Percentiles rank a stretch among this genome's conserved stretches.
Evolutionary conservation across 352 stramenopile species (phyloP).

Genomic region (Pythium guiyangense): DNA sequence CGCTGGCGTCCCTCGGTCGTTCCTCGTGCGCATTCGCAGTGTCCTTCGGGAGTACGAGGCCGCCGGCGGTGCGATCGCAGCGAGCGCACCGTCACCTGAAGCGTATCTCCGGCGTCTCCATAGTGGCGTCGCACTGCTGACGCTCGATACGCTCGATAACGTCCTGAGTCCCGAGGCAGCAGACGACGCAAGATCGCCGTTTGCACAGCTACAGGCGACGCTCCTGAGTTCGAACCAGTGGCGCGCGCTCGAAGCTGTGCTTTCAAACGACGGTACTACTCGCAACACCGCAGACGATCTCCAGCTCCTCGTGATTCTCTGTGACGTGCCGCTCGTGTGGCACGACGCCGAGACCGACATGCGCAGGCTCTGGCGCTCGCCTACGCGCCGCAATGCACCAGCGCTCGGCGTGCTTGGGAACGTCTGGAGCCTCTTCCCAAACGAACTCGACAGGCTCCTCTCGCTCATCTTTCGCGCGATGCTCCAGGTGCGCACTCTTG

Average conservation of each 20-base stretch:
- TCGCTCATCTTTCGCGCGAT: constrained; percentile 32
- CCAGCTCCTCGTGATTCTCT: constrained; percentile 38
- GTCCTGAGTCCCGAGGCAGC: constrained; percentile 6
- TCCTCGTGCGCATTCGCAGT: constrained; percentile 21
- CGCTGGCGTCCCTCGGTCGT: constrained; percentile 22
- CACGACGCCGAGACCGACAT: constrained; percentile 10
- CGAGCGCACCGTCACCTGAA: constrained; percentile 13
- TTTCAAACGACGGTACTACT: background rate
- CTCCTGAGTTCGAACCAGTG: constrained; percentile 29
- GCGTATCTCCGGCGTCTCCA: constrained; percentile 24
- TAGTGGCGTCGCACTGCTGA: constrained; percentile 20
- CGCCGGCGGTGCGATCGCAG: constrained; percentile 17
- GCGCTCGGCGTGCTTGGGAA: background rate
- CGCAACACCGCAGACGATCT: background rate
- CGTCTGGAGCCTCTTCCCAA: constrained; percentile 35
- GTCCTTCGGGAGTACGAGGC: constrained; percentile 43
- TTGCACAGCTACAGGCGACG: constrained; percentile 23
- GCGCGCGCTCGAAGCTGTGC: constrained; percentile 25
- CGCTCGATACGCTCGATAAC: constrained; percentile 37
- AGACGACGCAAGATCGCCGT: constrained; percentile 10
- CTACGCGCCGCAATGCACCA: background rate
- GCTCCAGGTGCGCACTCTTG: constrained; percentile 16
- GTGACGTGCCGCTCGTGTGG: constrained; percentile 50
- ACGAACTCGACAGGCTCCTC: constrained; percentile 33
- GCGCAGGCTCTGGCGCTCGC: constrained; percentile 17